Evolutionary conservation across 2,329 filamentous ascomycete species (phyloP).

Genomic region (Epichloe brachyelytri): DNA sequence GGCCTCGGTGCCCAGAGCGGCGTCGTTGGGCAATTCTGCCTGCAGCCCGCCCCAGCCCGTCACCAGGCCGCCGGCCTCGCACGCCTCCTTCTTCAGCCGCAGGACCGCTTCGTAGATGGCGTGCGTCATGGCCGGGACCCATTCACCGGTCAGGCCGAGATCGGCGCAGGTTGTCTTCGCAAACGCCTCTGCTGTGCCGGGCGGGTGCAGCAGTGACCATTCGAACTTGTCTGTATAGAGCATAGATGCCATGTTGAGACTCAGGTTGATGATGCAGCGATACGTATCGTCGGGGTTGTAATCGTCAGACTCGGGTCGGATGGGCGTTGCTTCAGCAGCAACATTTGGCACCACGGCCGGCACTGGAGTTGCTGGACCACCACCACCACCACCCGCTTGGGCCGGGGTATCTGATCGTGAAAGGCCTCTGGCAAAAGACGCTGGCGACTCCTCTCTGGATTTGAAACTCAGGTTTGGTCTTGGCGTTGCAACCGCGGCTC

Average conservation of each 20-base stretch:
- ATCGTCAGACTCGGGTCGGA: conserved; percentile 51
- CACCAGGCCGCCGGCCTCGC: conserved; percentile 82
- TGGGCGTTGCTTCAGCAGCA: conserved; percentile 55
- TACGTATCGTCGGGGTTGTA: conserved; percentile 90
- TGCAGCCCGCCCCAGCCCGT: conserved; percentile 48
- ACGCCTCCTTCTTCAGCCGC: conserved; percentile 89
- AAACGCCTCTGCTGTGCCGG: conserved; percentile 84
- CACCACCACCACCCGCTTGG: conserved; percentile 27
- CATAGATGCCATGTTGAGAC: conserved; percentile 80
- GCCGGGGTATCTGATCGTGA: conserved; percentile 46
- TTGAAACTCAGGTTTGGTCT: conserved; percentile 19
- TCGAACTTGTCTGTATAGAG: conserved; percentile 97
- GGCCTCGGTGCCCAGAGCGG: conserved; percentile 66
- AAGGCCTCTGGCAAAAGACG: conserved; percentile 18
- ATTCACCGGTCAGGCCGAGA: conserved; percentile 78
- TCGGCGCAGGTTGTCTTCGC: conserved; percentile 88
- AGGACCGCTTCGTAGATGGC: conserved; percentile 94
- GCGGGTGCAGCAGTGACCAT: conserved; percentile 87
- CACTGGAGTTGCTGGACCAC: conserved; percentile 32
- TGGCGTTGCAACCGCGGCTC: conserved; percentile 15
- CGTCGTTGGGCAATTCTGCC: conserved; percentile 74
- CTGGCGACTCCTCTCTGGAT: conserved; percentile 26
- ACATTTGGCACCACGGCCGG: conserved; percentile 36
- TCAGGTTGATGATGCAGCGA: conserved; percentile 80
- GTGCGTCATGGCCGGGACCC: conserved; percentile 87